Base-by-base conservation (phyloP, 768 basidiomycete genomes). In the Symmetrospora coprosmae region DNA sequence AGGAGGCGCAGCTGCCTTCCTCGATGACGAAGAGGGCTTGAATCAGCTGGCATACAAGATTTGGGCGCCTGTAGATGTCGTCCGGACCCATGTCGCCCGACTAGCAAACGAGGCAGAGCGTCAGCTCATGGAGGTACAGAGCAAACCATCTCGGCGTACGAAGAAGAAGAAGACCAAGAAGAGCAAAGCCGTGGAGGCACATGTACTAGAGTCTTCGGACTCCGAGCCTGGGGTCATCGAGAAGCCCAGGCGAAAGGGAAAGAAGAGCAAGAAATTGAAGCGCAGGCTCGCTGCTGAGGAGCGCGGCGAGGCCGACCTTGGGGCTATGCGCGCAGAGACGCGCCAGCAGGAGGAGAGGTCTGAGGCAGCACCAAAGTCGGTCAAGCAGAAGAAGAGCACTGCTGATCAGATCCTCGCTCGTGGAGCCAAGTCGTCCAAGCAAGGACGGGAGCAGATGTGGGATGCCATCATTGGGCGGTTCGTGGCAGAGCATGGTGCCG, bases 401-500 rank as follows among this genome's bases (percentile, higher is more conserved):
- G 41, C n/a, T n/a, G n/a, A n/a, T n/a, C n/a, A 45, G 17, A 41
- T 76, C 3, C 72, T 86, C 2, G 81, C 76, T 2, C 77, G 76
- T 69, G 87, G 83, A 71, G 83, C 80, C 2, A 79, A 80, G 23
- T 81, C 82, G 59, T 80, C 81, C 0, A 78, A 76, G 40, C 68
- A 69, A 9, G 76, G 79, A 56, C 77, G 83, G 61, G 82, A 84
- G 69, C 73, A 72, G 33, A 82, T 81, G 60, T 89, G 86, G 86
- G 76, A 78, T 1, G 72, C 68, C 2, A 72, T 88, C 50, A 71
- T 89, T 6, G 62, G 66, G 34, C 74, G 73, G 17, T 71, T 84
- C 39, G 33, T 34, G 9, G 9, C 25, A 27, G 64, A 66, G 6
- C 64, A 65, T 40, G 41, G 46, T 7, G n/a, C n/a, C n/a, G n/a